Base-by-base conservation (phyloP, 164 flowering plant species). In the Chloranthus sessilifolius region DNA sequence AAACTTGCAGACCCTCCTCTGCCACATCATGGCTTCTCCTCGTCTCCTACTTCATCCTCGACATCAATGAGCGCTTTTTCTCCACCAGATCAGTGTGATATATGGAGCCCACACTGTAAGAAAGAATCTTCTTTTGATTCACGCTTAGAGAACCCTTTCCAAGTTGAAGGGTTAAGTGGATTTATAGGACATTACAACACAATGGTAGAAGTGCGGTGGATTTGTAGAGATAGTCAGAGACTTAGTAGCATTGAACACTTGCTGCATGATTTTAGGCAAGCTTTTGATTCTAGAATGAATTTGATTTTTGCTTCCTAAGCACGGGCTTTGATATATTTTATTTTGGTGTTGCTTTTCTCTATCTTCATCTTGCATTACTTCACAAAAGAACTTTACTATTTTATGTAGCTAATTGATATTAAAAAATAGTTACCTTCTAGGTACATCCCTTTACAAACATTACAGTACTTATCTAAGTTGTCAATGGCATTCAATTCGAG, bases 101-200 rank as follows among this genome's bases (percentile, higher is more conserved):
- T 74, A 59, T 88, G 95, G 99, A 83, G 95, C 57, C 96, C 96
- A 5, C 76, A 70, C 15, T 72, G 69, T 42, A 74, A 72, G 67
- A 86, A 81, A 51, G 85, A 83, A 64, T 69, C 83, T 39, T 75
- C 89, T 20, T 82, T 79, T 60, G 95, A 88, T 65, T 72, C 69
- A 42, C 68, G 76, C 19, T 66, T 82, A 51, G 95, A 84, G 63
- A 84, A 84, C 47, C 89, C 94, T 43, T 84, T 86, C 52, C 80
- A 68, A 58, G 74, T 92, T 22, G 88, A 83, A 63, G 90, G 86
- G 21, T 63, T 75, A 7, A 79, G 80, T 63, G 99, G 83, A 58
- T 82, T 81, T 50, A 78, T 95, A 68, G 96, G 96, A 10, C 95
- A 94, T 30, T 88, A 88, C 69, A 85, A 88, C 75, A 76, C 89